Base-by-base conservation (phyloP, 2,329 filamentous ascomycete species). In the Phialophora tarda region DNA sequence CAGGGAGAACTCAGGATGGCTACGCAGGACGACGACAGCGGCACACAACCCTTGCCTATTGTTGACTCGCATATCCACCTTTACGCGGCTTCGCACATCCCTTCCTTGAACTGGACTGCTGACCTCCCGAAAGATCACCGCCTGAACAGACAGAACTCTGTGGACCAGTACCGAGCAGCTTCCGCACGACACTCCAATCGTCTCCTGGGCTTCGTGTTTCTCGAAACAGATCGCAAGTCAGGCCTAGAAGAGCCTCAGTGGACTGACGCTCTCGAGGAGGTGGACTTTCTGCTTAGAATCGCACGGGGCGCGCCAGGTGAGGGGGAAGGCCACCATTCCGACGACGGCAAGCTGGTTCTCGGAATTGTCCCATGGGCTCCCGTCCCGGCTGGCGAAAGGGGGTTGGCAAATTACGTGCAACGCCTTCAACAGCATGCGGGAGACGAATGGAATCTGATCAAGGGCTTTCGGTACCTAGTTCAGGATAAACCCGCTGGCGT, bases 11-110 rank as follows among this genome's bases (percentile, higher is more conserved):
- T 41, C 38, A n/a, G 38, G 17, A 44, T 44, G 38, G 38, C 38
- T 26, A 17, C 21, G 8, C 60, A 51, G 48, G n/a, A 34, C n/a
- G 14, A 32, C 57, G 44, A 60, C 30, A 26, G 17, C 14, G 14
- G 10, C 41, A 21, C 7, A 8, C 14, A 30, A 38, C 38, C 10
- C 60, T 48, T 64, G 2, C 63, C 67, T 12, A 89, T 96, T 75
- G 87, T 97, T 78, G 93, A 97, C 82, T 90, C 92, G 47, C 94
- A 97, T 82, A 90, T 97, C 79, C 93, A 97, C 81, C 88, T 97
- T 74, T 97, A 88, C 82, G 91, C 92, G 53, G 78, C 82, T 54
- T 84, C 85, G 61, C 90, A 94, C 73, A 75, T 90, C 60, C 75
- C 83, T 62, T 85, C 86, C 47, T 86, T 96, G 69, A 80, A 86